Evolutionary conservation across 2,329 filamentous ascomycete genomes (phyloP).

Genomic region (Spiromastix sp.): DNA sequence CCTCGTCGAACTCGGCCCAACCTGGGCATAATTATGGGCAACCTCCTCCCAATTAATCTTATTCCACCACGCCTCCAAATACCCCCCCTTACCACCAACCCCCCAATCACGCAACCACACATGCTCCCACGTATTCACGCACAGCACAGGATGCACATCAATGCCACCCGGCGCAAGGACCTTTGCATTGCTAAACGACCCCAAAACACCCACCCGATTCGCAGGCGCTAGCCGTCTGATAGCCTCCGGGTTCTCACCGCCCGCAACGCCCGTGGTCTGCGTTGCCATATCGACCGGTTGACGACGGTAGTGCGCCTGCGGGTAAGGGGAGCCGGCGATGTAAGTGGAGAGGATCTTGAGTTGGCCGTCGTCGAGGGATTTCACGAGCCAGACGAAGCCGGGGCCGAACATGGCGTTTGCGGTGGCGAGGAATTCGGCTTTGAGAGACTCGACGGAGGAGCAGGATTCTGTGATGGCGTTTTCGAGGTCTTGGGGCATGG

Average conservation of each 20-base stretch:
- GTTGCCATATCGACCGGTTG: conserved; percentile 43
- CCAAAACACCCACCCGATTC: conserved; percentile 15
- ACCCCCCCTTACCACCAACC: conserved; percentile 62
- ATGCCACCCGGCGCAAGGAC: conserved; percentile 29
- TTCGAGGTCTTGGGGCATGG: conserved; percentile 49
- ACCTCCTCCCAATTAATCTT: conserved; percentile 77
- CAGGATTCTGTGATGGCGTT: conserved; percentile 59
- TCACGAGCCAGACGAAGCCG: conserved; percentile 92
- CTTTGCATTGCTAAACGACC: conserved; percentile 19
- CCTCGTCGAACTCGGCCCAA: conserved; percentile 5
- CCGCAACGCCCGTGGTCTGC: conserved; percentile 18
- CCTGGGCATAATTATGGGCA: conserved; percentile 29
- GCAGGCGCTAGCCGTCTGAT: conserved; percentile 9
- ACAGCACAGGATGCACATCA: conserved; percentile 67
- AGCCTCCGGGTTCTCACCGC: conserved; percentile 11
- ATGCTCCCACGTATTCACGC: conserved; percentile 95
- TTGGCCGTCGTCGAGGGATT: conserved; percentile 38
- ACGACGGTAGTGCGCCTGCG: conserved; percentile 70
- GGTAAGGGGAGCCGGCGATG: conserved; percentile 79
- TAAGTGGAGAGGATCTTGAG: conserved; percentile 75
- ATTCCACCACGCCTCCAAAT: conserved; percentile 76
- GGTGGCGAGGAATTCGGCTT: conserved; percentile 66
- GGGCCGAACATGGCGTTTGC: conserved; percentile 91
- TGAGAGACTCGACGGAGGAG: conserved; percentile 72
- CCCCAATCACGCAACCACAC: conserved; percentile 80